These are phyloP conservation scores for Leccinum boreale DNA, from an alignment of 768 basidiomycete genomes.

Conservation along the genomic window DNA sequence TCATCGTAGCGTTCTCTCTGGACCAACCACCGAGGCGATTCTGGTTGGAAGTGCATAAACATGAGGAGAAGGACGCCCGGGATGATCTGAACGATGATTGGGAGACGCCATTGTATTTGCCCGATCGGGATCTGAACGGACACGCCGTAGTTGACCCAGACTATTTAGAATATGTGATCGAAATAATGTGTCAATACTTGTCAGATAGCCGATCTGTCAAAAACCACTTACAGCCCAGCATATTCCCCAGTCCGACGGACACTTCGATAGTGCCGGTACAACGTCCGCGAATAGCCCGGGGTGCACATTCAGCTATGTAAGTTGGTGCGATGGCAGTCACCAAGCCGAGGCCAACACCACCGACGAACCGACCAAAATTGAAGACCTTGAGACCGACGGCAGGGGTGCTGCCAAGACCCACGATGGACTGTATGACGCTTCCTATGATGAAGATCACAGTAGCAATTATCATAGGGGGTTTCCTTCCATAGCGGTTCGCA, in stretches of 20 bases:
- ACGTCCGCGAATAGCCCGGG: slow-evolving; percentile 36
- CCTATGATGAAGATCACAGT: slow-evolving; percentile 34
- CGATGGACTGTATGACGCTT: slow-evolving; percentile 32
- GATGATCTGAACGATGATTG: slow-evolving; percentile 38
- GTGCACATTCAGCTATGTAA: slow-evolving; percentile 38
- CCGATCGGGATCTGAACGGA: slow-evolving; percentile 24
- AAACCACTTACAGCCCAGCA: slow-evolving; percentile 32
- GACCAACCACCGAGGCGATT: slow-evolving; percentile 42
- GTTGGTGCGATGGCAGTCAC: slow-evolving; percentile 35
- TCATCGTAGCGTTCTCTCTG: slow-evolving; percentile 34
- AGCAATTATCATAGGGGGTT: slow-evolving; percentile 31
- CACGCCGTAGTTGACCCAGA: slow-evolving; percentile 37
- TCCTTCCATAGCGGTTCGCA: slow-evolving; percentile 34
- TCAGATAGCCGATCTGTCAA: neutral
- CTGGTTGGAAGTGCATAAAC: slow-evolving; percentile 38
- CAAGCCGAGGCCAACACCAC: slow-evolving; percentile 46
- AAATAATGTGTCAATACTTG: neutral
- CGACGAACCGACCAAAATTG: slow-evolving; percentile 41
- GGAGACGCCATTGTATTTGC: slow-evolving; percentile 36
- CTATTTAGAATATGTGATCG: slow-evolving; percentile 10
- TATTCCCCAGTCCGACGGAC: slow-evolving; percentile 32
- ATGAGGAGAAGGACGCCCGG: slow-evolving; percentile 36
- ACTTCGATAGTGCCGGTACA: slow-evolving; percentile 35
- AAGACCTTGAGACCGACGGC: slow-evolving; percentile 27
- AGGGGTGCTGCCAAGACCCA: slow-evolving; percentile 30